Evolutionary conservation across 2,329 filamentous ascomycete species (phyloP), one percentile per base, ranked within the genome.

Genomic region (Myriosclerotinia duriaeana): DNA sequence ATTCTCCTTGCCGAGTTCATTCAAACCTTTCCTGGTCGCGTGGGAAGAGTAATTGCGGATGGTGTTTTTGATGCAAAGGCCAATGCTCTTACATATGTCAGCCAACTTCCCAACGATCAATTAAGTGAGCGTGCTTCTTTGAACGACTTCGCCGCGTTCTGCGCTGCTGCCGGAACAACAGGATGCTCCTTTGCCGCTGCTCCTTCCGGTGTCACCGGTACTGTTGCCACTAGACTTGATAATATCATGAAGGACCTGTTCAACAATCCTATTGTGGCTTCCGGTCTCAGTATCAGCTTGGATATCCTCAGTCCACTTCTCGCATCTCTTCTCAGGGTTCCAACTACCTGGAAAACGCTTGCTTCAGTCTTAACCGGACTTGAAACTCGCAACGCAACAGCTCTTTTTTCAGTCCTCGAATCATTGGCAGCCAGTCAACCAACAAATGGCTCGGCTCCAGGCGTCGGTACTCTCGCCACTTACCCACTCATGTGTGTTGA

Each of bases 1-100:
- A 70, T 78, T 9, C 72, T 81, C 6, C 80, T 79, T 0, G 77
- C 78, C 40, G 79, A 76, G 1, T 80, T 81, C 64, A 79, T 80
- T 12, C 77, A 77, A 1, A 77, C 80, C 75, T 80, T 77, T 68
- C 80, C 80, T 0, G 73, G 72, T 1, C 73, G 76, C 17, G 73
- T 83, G 7, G 80, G 78, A 0, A 77, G 79, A 12, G 68, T 83
- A 38, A 72, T 81, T 15, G 50, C 71, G 1, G 72, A 74, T 63
- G 73, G 71, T 14, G 69, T 71, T 15, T 67, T 70, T 11, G 72
- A 74, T 53, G 71, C 74, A 36, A 71, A 74, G n/a, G 70, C 81
- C 42, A 72, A 81, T 9, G 85, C 84, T 65, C 20, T 61, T 17
- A 69, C 63, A 17, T 68, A 68, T 22, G 64, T 38, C 15, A 56